A percentile compares a stretch with the other conserved stretches of the same genome.
Conservation (phyloP, 345 rosid species). For the Isatis tinctoria region DNA sequence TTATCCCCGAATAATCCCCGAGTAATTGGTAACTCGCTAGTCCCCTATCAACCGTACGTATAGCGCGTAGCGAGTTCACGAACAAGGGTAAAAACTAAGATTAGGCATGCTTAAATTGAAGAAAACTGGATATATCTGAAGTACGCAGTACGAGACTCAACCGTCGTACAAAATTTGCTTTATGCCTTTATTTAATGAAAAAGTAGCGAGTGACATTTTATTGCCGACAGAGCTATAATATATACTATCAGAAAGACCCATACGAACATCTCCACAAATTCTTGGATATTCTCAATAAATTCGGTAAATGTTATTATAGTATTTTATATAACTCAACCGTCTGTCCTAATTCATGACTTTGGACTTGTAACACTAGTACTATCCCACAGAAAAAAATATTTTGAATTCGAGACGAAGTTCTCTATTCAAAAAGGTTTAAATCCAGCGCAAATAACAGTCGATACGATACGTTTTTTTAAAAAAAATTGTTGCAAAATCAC, state of each 20-base stretch:
- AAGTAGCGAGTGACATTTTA: background rate
- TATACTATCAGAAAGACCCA: background rate
- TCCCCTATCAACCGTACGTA: too few relatives aligned
- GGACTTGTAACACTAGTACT: too few relatives aligned
- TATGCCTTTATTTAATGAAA: background rate
- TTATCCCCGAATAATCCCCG: too few relatives aligned
- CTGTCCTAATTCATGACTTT: background rate
- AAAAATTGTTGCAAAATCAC: too few relatives aligned
- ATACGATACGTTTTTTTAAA: too few relatives aligned
- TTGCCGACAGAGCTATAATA: background rate
- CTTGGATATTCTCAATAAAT: background rate
- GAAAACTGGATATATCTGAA: slow-evolving; percentile 3
- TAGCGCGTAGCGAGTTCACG: too few relatives aligned
- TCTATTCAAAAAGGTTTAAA: too few relatives aligned
- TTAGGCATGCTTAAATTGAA: background rate
- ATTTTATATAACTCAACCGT: too few relatives aligned
- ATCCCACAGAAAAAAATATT: too few relatives aligned
- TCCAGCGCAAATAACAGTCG: too few relatives aligned
- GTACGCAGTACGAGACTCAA: slow-evolving; percentile 21
- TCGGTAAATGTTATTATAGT: background rate
- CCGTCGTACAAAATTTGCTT: background rate
- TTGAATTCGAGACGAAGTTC: too few relatives aligned
- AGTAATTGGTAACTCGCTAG: too few relatives aligned
- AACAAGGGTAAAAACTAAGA: slow-evolving; percentile 11
- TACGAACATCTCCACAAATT: background rate